Base-by-base conservation (phyloP, 2,329 filamentous ascomycete species). In the Cladosporium sp. region DNA sequence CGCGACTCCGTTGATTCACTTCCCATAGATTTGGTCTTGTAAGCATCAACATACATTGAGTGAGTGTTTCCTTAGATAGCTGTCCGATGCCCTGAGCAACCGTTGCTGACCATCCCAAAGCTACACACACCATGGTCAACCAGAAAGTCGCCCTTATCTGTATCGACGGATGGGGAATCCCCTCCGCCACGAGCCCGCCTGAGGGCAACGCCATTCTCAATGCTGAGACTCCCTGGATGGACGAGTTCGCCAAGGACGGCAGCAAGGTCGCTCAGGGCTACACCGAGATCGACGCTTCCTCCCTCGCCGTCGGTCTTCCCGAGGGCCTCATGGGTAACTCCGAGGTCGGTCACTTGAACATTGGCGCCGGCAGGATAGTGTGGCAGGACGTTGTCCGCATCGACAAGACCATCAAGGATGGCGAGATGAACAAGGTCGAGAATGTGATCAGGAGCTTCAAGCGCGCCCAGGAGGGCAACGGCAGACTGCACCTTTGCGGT, bases 251-350 rank as follows among this genome's bases (percentile, higher is more conserved):
- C 57, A 79, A 80, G 55, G 70, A 79, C 57, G 80, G 79, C 67
- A 89, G 87, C 71, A 86, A 88, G 75, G 88, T 87, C 63, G 79
- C 87, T 32, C 87, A 93, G 69, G 92, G 92, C 61, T 99, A 88
- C 78, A 91, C 90, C 63, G 87, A 95, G 78, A 87, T 99, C 61
- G 94, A 99, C 68, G 94, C 94, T 58, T 97, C 94, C 2, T 97
- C 94, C 42, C 84, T 96, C 60, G 94, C 94, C 45, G 94, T 99
- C 64, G 94, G 94, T 65, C 84, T 99, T 54, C 94, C 94, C 19
- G 92, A 99, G 73, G 94, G 94, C 59, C 81, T 99, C 65, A 99
- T 99, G 94, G 94, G 94, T 65, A 99, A 99, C 82, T 96, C 90
- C 67, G 94, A 99, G 77, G 94, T 99, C 74, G 94, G 94, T 61